A percentile compares a stretch with the other conserved stretches of the same genome.
These are phyloP conservation scores for Middelhovenomyces tepae DNA, from an alignment of 805 yeast genomes.

Conservation along the genomic window DNA sequence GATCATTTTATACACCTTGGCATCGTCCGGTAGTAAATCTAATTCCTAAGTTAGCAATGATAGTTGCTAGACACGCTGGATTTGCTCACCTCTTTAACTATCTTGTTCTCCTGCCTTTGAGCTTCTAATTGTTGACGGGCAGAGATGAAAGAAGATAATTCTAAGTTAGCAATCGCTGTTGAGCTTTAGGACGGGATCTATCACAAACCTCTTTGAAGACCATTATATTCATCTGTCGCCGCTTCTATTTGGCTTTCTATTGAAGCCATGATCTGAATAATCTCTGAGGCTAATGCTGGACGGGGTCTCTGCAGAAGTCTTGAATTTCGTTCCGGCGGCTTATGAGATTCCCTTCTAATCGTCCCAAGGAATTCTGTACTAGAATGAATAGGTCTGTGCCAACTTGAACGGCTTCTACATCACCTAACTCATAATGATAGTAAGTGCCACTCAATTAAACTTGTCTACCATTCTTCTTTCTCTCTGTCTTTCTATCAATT, in stretches of 20 bases:
- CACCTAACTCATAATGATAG: conserved; percentile 1
- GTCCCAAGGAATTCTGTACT: too few relatives aligned
- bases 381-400: not conserved
- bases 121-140: conserved; percentile 86
- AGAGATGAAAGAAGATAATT: conserved; percentile 42
- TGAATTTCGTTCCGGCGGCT: not conserved
- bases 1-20: conserved; percentile 78
- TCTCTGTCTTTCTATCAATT: not conserved
- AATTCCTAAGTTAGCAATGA: conserved; percentile 44
- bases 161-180: conserved; percentile 12
- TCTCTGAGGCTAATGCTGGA: not conserved
- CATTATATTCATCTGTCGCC: conserved; percentile 16
- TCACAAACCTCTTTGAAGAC: conserved; percentile 15
- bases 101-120: conserved; percentile 87
- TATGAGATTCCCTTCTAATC: not conserved
- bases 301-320: conserved; percentile 2
- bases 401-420: not conserved
- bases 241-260: too few relatives aligned
- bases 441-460: not conserved
- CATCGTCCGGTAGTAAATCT: conserved; percentile 48
- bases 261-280: too few relatives aligned
- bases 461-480: conserved; percentile 1
- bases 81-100: conserved; percentile 50
- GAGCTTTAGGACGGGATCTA: too few relatives aligned
- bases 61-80: not conserved